Evolutionary conservation across 2,329 filamentous ascomycete species (phyloP).

Genomic region (Metarhizium brunneum): DNA sequence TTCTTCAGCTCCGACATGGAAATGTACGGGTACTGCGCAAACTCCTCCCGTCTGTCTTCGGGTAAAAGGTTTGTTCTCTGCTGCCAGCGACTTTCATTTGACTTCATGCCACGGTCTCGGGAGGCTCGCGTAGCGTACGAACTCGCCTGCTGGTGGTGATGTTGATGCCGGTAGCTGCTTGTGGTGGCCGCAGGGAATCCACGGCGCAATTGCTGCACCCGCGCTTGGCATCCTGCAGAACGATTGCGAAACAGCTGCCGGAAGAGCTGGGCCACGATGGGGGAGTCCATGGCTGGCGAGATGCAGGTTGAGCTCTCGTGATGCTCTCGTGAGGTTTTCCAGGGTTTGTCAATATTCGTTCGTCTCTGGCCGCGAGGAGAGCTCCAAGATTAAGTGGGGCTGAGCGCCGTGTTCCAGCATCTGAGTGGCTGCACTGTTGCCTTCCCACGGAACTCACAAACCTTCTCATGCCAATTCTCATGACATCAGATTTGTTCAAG

Average conservation of each 20-base stretch:
- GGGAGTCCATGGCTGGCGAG: constrained; percentile 64
- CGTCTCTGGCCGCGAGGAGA: neutral
- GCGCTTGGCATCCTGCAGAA: constrained; percentile 23
- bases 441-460: too few relatives aligned
- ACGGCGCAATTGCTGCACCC: constrained; percentile 2
- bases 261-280: constrained; percentile 68
- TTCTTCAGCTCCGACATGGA: constrained; percentile 69
- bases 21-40: constrained; percentile 72
- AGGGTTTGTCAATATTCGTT: neutral
- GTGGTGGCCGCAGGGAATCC: neutral
- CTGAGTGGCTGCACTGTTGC: neutral
- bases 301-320: neutral
- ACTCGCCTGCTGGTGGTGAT: constrained; percentile 10
- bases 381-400: neutral
- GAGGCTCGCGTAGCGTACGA: constrained; percentile 21
- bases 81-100: constrained; percentile 71
- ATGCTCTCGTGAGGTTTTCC: neutral
- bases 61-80: constrained; percentile 70
- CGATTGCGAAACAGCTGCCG: constrained; percentile 72
- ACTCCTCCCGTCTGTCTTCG: constrained; percentile 70
- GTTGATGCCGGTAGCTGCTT: neutral
- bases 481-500: constrained; percentile 14
- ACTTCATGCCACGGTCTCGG: constrained; percentile 30
- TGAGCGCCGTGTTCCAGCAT: neutral
- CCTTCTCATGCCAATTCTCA: constrained; percentile 9